phyloP scores from a whole-genome alignment of 2,329 filamentous ascomycete genomes.

The Cadophora sp. region DNA sequence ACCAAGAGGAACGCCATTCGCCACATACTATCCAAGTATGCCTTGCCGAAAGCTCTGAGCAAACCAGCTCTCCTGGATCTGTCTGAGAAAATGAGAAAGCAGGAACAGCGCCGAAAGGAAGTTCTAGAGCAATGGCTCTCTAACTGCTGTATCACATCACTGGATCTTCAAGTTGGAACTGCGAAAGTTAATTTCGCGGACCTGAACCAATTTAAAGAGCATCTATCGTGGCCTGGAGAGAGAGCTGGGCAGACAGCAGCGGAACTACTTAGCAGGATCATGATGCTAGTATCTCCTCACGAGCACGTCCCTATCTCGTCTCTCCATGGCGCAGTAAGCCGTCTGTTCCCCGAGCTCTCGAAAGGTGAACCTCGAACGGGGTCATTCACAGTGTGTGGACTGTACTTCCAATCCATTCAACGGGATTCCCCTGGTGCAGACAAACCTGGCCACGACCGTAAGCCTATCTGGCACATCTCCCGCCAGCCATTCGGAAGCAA shows the following conservation, averaged over 20 bases:
- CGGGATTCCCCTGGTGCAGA: neutral
- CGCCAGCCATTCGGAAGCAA: constrained; percentile 31
- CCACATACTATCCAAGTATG: constrained; percentile 62
- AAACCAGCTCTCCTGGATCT: constrained; percentile 68
- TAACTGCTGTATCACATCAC: constrained; percentile 48
- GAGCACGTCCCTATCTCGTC: constrained; percentile 51
- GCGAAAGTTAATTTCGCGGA: constrained; percentile 37
- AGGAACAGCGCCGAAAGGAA: constrained; percentile 53
- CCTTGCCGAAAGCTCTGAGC: constrained; percentile 73
- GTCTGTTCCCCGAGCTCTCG: constrained; percentile 48
- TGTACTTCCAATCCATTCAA: constrained; percentile 31
- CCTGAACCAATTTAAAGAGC: constrained; percentile 9
- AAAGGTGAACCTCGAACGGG: neutral
- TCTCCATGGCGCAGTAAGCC: constrained; percentile 48
- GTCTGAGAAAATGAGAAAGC: constrained; percentile 55
- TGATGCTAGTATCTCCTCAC: constrained; percentile 55
- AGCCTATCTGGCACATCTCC: constrained; percentile 36
- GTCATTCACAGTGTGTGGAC: constrained; percentile 34
- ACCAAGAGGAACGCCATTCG: constrained; percentile 85
- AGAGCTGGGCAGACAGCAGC: constrained; percentile 45
- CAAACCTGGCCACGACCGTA: neutral
- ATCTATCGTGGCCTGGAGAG: neutral
- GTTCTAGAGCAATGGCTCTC: constrained; percentile 63
- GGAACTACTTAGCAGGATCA: constrained; percentile 53
- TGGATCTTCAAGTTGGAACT: constrained; percentile 45